These are phyloP conservation scores for Rhododendron mucronatum DNA, from an alignment of 148 eudicot genomes.

Conservation along the genomic window DNA sequence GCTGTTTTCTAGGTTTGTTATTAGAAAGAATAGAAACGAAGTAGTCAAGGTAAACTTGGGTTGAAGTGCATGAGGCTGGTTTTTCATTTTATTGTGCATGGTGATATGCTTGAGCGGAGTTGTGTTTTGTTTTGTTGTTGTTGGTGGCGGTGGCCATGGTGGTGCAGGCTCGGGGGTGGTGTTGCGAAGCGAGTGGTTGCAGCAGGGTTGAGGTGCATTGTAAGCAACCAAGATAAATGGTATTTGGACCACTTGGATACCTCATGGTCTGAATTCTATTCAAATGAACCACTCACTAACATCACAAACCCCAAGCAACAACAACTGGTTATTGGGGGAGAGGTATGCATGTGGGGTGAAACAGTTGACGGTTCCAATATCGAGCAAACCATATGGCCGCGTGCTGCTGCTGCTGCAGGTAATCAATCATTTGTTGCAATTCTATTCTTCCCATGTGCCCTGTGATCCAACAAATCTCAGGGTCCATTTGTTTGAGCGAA, in stretches of 20 bases:
- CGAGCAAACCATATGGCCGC: conserved; percentile 93
- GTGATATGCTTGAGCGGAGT: neutral
- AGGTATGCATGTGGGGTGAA: conserved; percentile 98
- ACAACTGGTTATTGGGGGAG: conserved; percentile 72
- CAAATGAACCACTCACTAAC: conserved; percentile 60
- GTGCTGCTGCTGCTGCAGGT: conserved; percentile 99
- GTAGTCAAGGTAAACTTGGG: neutral
- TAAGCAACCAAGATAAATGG: conserved; percentile 92
- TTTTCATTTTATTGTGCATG: neutral
- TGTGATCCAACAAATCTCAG: neutral
- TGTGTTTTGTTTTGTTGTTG: neutral
- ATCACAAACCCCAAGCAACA: conserved; percentile 59
- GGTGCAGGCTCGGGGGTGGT: conserved; percentile 70
- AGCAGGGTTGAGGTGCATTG: conserved; percentile 85
- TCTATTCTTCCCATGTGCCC: neutral
- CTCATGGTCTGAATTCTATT: conserved; percentile 64
- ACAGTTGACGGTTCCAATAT: conserved; percentile 71
- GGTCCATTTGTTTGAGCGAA: neutral
- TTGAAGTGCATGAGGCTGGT: neutral
- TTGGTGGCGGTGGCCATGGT: neutral
- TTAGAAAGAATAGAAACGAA: neutral
- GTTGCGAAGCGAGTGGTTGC: conserved; percentile 62
- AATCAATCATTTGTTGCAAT: conserved; percentile 2
- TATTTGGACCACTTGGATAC: conserved; percentile 70
- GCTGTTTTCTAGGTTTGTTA: neutral